Conservation (phyloP, 2,329 filamentous ascomycete species). For the Ascochyta viciae-villosae region DNA sequence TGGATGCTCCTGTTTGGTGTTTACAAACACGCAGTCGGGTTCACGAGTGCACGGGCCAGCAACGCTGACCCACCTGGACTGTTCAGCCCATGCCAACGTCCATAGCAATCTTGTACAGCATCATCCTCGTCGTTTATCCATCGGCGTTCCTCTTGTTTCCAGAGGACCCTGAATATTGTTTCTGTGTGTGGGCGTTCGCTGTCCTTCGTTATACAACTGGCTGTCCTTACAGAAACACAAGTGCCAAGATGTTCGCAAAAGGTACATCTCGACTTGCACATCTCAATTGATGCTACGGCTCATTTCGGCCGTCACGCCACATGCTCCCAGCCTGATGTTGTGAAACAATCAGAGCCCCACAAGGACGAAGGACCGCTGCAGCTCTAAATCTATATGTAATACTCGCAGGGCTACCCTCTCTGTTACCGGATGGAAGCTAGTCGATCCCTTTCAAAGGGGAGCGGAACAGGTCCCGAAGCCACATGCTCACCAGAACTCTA, state of each 20-base stretch:
- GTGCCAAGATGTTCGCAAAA: too few relatives aligned
- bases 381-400: background rate
- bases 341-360: background rate
- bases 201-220: too few relatives aligned
- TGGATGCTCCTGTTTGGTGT: slow-evolving; percentile 13
- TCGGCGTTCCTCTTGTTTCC: too few relatives aligned
- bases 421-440: background rate
- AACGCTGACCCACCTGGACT: background rate
- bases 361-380: background rate
- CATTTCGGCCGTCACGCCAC: background rate
- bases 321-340: background rate
- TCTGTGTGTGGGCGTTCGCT: too few relatives aligned
- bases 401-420: background rate
- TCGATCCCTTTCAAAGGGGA: background rate
- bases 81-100: background rate
- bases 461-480: slow-evolving; percentile 1
- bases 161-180: too few relatives aligned
- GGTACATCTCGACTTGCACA: background rate
- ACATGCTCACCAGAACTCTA: background rate
- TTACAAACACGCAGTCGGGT: slow-evolving; percentile 13
- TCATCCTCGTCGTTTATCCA: background rate
- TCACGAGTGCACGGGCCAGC: slow-evolving; percentile 6
- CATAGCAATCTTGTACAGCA: background rate
- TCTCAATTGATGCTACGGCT: background rate
- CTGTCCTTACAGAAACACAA: too few relatives aligned